phyloP scores from a whole-genome alignment of 2,329 filamentous ascomycete genomes.

The Claviceps cyperi region DNA sequence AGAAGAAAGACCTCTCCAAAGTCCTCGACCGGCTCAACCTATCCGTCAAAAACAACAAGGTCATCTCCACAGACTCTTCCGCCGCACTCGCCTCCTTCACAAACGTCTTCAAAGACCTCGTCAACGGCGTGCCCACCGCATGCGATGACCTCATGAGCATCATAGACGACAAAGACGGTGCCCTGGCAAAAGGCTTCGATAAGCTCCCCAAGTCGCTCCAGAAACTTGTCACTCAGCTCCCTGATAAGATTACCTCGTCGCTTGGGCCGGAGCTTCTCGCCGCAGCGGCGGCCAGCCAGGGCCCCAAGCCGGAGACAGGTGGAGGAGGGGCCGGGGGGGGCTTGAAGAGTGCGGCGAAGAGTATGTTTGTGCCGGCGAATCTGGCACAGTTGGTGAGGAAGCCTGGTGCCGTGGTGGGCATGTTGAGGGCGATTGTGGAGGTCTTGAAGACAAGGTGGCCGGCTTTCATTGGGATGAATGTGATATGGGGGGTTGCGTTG shows the following conservation, averaged over 20 bases:
- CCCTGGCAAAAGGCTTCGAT: constrained; percentile 45
- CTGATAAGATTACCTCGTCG: constrained; percentile 61
- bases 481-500: constrained; percentile 76
- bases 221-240: constrained; percentile 73
- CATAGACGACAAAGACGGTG: constrained; percentile 45
- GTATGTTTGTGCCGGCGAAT: constrained; percentile 54
- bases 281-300: constrained; percentile 61
- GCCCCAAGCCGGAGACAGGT: constrained; percentile 39
- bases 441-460: constrained; percentile 81
- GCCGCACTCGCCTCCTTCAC: constrained; percentile 76
- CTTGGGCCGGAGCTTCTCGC: constrained; percentile 74
- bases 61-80: constrained; percentile 72
- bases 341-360: constrained; percentile 48
- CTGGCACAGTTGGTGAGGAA: constrained; percentile 71
- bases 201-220: constrained; percentile 66
- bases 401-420: constrained; percentile 69
- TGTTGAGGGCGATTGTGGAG: constrained; percentile 82
- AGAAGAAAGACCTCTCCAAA: constrained; percentile 58
- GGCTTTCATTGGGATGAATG: constrained; percentile 79
- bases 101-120: constrained; percentile 77
- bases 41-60: constrained; percentile 69
- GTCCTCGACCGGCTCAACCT: constrained; percentile 78
- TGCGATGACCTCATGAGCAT: constrained; percentile 68
- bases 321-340: constrained; percentile 21
- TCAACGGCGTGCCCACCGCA: constrained; percentile 85